Percentiles rank a stretch among this genome's conserved stretches.
phyloP scores from a whole-genome alignment of 2,329 filamentous ascomycete species.

The Neopestalotiopsis sp. region DNA sequence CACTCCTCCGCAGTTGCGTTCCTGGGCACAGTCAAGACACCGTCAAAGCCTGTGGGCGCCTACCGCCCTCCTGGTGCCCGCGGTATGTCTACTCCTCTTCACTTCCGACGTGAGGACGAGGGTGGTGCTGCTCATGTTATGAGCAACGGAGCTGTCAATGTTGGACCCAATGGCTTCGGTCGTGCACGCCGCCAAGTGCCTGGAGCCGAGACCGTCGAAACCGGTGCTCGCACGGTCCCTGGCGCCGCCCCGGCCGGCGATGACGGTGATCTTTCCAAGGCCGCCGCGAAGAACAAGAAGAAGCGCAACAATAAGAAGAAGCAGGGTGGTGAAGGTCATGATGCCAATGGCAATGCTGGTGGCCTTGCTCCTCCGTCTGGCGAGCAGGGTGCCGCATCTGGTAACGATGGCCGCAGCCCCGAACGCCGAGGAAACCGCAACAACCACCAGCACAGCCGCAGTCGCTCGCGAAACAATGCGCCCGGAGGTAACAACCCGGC shows the following conservation, averaged over 20 bases:
- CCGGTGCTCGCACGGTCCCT: conserved; percentile 67
- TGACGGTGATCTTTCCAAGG: conserved; percentile 81
- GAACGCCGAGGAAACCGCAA: conserved; percentile 67
- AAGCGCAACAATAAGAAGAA: conserved; percentile 91
- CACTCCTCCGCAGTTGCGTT: conserved; percentile 85
- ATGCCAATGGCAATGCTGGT: conserved; percentile 51
- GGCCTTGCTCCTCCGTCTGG: conserved; percentile 53
- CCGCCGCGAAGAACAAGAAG: conserved; percentile 96
- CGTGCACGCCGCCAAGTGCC: conserved; percentile 79
- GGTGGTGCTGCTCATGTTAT: conserved; percentile 86
- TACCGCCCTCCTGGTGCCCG: conserved; percentile 95
- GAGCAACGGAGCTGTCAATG: conserved; percentile 77
- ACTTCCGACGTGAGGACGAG: conserved; percentile 98
- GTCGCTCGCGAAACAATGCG: conserved; percentile 57
- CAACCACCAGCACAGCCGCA: conserved; percentile 54
- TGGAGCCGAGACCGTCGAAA: conserved; percentile 73
- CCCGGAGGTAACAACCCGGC: conserved; percentile 50
- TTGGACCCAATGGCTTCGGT: conserved; percentile 81
- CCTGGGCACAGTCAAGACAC: conserved; percentile 86
- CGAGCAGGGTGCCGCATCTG: conserved; percentile 47
- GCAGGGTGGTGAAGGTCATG: conserved; percentile 70
- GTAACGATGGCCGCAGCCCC: conserved; percentile 66
- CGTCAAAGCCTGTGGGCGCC: conserved; percentile 95
- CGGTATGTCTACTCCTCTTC: conserved; percentile 84
- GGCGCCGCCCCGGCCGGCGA: conserved; percentile 69